phyloP scores from a whole-genome alignment of 257 asterid genomes.

The Misopates orontium region DNA sequence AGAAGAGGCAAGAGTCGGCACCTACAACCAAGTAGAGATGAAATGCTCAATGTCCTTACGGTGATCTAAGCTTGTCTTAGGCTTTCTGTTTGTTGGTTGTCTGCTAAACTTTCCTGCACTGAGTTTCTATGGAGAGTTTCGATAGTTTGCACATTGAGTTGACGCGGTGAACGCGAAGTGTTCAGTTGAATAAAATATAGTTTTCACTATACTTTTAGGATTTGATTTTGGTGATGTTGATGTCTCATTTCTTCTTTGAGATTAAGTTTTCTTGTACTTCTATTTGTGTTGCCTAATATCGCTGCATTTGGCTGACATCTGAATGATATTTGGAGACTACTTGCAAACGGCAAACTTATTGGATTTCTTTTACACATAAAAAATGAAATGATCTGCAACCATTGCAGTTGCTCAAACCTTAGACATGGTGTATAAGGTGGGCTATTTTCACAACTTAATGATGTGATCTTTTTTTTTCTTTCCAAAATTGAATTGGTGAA shows the following conservation, averaged over 20 bases:
- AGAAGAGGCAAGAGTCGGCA: conserved; percentile 44
- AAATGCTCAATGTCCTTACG: conserved; percentile 7
- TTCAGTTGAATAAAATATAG: conserved; percentile 32
- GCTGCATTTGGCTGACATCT: neutral
- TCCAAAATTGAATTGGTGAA: too few relatives aligned
- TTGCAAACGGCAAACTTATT: too few relatives aligned
- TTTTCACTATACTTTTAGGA: conserved; percentile 1
- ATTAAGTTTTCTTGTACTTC: neutral
- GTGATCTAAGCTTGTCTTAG: conserved; percentile 16
- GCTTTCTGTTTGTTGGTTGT: conserved; percentile 16
- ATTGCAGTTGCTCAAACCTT: too few relatives aligned
- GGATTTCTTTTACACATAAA: too few relatives aligned
- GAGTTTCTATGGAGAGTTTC: neutral
- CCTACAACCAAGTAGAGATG: conserved; percentile 41
- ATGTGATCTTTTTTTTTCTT: too few relatives aligned
- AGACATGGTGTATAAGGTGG: too few relatives aligned
- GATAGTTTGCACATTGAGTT: neutral
- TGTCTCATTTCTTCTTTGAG: neutral
- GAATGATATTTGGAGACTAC: neutral
- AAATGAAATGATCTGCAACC: too few relatives aligned
- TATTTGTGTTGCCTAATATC: neutral
- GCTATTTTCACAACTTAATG: too few relatives aligned
- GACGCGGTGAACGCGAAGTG: neutral
- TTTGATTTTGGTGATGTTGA: neutral
- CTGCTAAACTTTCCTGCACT: neutral